Conservation (phyloP, 495 filamentous ascomycete species). For the Xylaria cubensis region DNA sequence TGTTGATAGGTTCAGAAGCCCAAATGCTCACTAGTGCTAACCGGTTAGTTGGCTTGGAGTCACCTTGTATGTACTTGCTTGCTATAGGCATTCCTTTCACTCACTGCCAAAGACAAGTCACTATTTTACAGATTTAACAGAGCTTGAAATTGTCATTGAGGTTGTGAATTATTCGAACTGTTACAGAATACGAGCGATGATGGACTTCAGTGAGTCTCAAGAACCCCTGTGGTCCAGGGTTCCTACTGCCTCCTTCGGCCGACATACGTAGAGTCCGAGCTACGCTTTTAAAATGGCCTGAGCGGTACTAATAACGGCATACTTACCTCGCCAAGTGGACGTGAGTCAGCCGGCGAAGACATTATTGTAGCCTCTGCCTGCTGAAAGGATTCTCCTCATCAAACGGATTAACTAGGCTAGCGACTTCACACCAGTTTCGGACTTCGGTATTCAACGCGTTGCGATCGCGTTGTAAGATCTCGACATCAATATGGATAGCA, state of each 20-base stretch:
- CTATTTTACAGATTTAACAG: neutral
- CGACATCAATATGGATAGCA: neutral
- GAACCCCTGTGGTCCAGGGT: neutral
- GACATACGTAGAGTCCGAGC: slow-evolving; percentile 10
- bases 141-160: neutral
- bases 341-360: slow-evolving; percentile 3
- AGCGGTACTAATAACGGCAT: neutral
- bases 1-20: neutral
- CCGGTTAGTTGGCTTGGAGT: neutral
- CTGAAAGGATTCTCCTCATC: neutral
- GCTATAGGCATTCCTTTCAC: neutral
- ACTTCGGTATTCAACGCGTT: neutral
- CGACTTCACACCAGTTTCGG: neutral
- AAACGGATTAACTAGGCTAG: neutral
- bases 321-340: neutral
- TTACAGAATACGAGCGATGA: neutral
- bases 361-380: neutral
- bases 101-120: no score
- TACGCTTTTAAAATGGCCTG: neutral
- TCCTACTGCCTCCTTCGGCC: neutral
- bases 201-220: neutral
- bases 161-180: neutral
- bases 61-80: neutral
- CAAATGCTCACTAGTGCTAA: neutral
- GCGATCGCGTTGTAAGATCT: neutral